Base-by-base conservation (phyloP, 1,284 basidiomycete genomes). In the Puccinia horiana region DNA sequence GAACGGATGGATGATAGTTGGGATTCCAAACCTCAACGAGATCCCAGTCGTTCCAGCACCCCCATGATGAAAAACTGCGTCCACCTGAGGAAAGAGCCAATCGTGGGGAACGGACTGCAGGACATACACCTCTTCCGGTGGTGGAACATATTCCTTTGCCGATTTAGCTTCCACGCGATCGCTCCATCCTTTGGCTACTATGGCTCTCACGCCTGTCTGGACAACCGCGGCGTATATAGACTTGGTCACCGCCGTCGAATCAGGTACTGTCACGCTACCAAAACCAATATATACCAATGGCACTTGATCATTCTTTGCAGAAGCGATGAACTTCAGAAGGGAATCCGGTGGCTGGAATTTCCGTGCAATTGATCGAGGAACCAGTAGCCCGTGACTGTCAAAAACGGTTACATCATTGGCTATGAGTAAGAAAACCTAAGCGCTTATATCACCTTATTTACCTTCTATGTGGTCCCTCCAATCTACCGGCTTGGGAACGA, bases 271-370 rank as follows among this genome's bases (percentile, higher is more conserved):
- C 5, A 83, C 81, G 83, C 83, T 96, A 23, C 96, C 96, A 86
- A 98, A 99, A 37, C 96, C 96, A 84, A 98, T 95, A 88, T 98
- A 99, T 4, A 98, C 94, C 49, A 99, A 89, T 88, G 96, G 98
- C 90, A 93, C 94, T 82, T 91, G 90, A 26, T 89, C 88, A 44
- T 89, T 88, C 84, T 91, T 92, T 4, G 96, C 94, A 44, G 88
- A 88, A 77, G 92, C 90, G 81, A 99, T 94, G 86, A 98, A 99
- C 54, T 90, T 87, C 0, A 94, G 88, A 12, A 99, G 89, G 63
- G 92, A 92, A 8, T 90, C 86, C 0, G 96, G 94, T 16, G 96
- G 93, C 11, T 90, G 88, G 95, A 95, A 87, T 94, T 93, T 1
- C 84, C 63, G 88, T 92, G 92, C 1, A 95, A 93, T 81, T 85